Evolutionary conservation across 768 basidiomycete species (phyloP).

Genomic region (Podaxis carcinomalis): DNA sequence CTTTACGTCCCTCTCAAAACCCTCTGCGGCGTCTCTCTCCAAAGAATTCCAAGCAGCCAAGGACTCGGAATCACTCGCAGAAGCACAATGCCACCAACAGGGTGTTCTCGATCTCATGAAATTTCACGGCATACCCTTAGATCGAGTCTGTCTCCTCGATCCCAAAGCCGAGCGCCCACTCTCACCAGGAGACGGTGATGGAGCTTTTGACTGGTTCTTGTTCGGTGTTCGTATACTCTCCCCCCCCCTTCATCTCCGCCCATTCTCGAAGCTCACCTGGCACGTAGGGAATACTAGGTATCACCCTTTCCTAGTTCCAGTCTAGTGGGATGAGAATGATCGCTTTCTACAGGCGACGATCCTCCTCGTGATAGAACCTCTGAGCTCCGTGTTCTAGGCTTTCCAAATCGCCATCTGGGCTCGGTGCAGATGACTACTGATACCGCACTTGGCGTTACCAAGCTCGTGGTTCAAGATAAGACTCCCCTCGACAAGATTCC

Average conservation of each 20-base stretch:
- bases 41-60: conserved; percentile 10
- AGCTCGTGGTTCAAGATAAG: conserved; percentile 74
- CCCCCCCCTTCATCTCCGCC: background rate
- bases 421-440: conserved; percentile 98
- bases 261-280: background rate
- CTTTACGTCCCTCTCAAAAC: conserved; percentile 84
- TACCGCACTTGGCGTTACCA: conserved; percentile 91
- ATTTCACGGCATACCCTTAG: conserved; percentile 32
- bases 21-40: conserved; percentile 55
- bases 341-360: conserved; percentile 68
- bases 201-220: conserved; percentile 80
- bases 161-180: conserved; percentile 74
- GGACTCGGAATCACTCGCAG: conserved; percentile 21
- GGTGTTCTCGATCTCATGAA: conserved; percentile 62
- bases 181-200: conserved; percentile 72
- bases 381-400: conserved; percentile 82
- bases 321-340: background rate
- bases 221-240: conserved; percentile 63
- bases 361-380: conserved; percentile 92
- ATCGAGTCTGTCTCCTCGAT: conserved; percentile 88
- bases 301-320: background rate
- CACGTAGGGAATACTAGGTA: conserved; percentile 32
- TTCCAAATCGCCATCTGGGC: conserved; percentile 82
- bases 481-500: conserved; percentile 69
- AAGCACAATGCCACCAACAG: conserved; percentile 41